Evolutionary conservation across 1,284 basidiomycete species (phyloP), one percentile per base, ranked within the genome.

Genomic region (Trichosporon ovoides): DNA sequence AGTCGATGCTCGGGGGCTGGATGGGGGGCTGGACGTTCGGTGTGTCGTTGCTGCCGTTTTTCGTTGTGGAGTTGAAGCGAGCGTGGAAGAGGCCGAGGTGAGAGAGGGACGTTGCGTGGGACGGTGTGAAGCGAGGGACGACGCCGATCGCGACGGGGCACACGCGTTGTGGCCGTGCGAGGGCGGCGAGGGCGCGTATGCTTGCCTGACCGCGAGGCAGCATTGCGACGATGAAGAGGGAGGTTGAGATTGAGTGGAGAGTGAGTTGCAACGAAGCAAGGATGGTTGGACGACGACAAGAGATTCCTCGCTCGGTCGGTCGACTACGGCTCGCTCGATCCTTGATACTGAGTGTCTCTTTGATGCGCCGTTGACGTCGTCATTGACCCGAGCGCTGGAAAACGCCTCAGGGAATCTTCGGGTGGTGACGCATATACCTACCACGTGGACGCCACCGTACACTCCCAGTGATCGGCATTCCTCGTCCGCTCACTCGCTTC

Each of bases 61-160:
- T 48, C n/a, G n/a, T n/a, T 28, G 43, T 48, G 22, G 43, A 48
- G 43, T 48, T 48, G 43, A 48, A 48, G 28, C 43, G 43, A 48
- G 43, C 43, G 43, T 48, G 43, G 43, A 48, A 10, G 3, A 24
- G 43, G 16, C 43, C 43, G 5, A 9, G 28, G 28, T 9, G n/a
- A n/a, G n/a, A n/a, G 5, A n/a, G n/a, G n/a, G n/a, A n/a, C n/a
- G 13, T n/a, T 13, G 14, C 43, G 43, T 16, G 43, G 28, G 24
- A 48, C 22, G 22, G 24, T 48, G 24, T 16, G 43, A 48, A 48
- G 43, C 43, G 43, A 10, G 43, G 43, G 18, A 48, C 43, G 24
- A 28, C 16, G 43, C 43, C 16, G 4, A 24, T 22, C 22, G 22
- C 22, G 9, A n/a, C n/a, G 2, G 43, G 43, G 43, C 43, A 48